Evolutionary conservation across 1,284 basidiomycete genomes (phyloP), one percentile per base, ranked within the genome.

Genomic region (Austroboletus novae-zelandiae): DNA sequence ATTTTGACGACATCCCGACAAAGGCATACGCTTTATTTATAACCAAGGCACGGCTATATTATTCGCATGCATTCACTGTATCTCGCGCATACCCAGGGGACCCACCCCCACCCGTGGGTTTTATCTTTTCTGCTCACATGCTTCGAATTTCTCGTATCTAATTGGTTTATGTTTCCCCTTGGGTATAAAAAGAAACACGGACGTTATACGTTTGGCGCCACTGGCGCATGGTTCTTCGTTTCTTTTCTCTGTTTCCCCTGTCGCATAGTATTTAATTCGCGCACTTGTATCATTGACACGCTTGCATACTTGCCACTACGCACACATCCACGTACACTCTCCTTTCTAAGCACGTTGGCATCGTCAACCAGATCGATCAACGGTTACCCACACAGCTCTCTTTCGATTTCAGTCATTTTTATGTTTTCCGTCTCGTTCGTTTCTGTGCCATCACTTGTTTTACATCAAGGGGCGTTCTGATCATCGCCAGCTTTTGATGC

Each of bases 241-340:
- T 37, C 6, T 15, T 39, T 39, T 39, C 9, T 25, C 20, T 29
- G 27, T 42, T 20, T 0, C 41, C 48, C 46, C 6, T 61, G 62
- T 61, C 36, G 48, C 55, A 62, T 64, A 63, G 20, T 64, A 65
- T 61, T 63, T 61, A 65, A 59, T 61, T 60, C 45, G 36, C 53
- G 52, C 62, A 61, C 40, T 34, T 61, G 60, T 61, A 61, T 46
- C 56, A 52, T 61, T 43, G 46, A 35, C 61, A 60, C 31, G 46
- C 49, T 50, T 57, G 20, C 40, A 40, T 14, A n/a, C 40, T 40
- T 29, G 13, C 23, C 23, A 40, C 23, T 9, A 39, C 36, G 40
- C 40, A 32, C 42, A 34, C 56, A 17, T 27, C 27, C 27, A 27
- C 27, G 27, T 27, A 27, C 44, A 53, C 60, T 9, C 30, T 58